Base-by-base conservation (phyloP, 805 yeast species). In the Cyberlindnera maritima region DNA sequence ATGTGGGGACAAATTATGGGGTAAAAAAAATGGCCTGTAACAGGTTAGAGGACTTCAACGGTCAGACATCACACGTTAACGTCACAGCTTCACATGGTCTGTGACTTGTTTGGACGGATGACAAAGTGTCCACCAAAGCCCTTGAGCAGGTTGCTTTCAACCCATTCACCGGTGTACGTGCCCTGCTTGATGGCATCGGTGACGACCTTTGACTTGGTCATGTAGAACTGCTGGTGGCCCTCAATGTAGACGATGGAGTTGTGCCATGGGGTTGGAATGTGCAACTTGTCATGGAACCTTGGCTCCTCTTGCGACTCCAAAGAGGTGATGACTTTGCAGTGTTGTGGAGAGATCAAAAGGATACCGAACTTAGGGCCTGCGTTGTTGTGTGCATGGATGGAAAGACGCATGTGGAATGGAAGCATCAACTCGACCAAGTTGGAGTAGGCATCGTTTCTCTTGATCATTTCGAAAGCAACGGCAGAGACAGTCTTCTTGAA, bases 231-330 rank as follows among this genome's bases (percentile, higher is more conserved):
- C 8, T 64, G 59, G 31, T 61, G 61, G 28, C 70, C 72, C 39
- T 67, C 69, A 44, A 74, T 60, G 42, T 67, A 65, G 21, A 76
- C 74, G 13, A 80, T 71, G 43, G 78, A 66, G 54, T 80, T 80
- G 61, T 80, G 85, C 85, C 85, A 80, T 39, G 85, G 85, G 0
- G 85, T 80, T 41, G 85, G 85, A 48, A 80, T 79, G 59, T 80
- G 85, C 47, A 80, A 69, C 52, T 76, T 64, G 53, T 77, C 83
- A 37, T 75, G 79, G 56, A 66, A 72, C 23, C 57, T 57, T 2
- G 79, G 83, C 41, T 74, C 75, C 15, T 58, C 64, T 23, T 57
- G 43, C 20, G 61, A 63, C 23, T 63, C 65, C 29, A 79, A 60
- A n/a, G 74, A 66, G 41, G 65, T 70, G 15, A 79, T 72, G 14